Evolutionary conservation across 1,284 basidiomycete species (phyloP), one percentile per base, ranked within the genome.

Genomic region (Termitomyces sp.): DNA sequence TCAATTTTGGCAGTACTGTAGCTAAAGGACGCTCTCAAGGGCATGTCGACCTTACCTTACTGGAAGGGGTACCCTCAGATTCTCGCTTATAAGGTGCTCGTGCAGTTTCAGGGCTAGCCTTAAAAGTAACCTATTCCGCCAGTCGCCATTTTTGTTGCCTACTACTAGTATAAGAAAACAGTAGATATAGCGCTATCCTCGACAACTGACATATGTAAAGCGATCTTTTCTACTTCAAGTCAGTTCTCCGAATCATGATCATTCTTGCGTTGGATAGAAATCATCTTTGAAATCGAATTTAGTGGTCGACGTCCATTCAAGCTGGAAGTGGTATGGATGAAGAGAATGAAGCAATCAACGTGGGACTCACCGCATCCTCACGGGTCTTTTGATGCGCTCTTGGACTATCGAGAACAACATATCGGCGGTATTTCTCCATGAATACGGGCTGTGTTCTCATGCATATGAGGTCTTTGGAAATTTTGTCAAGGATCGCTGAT

Each of bases 401-500:
- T 40, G 67, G 62, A 21, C 73, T 73, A 57, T 68, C 73, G 49
- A 88, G 68, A 0, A 85, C 72, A 8, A 86, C 79, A 66, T 78
- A 88, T 31, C 87, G 76, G 17, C 86, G 76, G 61, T 83, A 82
- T 24, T 72, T 60, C 43, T 75, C 66, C 76, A 85, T 82, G 34
- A 88, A 73, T 17, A 61, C 65, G 8, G 82, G 84, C 58, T 88
- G 83, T 44, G 69, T 64, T 60, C 83, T 80, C 73, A 84, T 76
- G 7, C 61, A 55, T 26, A 62, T 58, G 50, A 84, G 58, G 57
- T 83, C 79, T 10, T 64, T 59, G 0, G 68, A 61, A 24, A 83
- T 71, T 40, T 76, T 73, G n/a, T 64, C 61, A 48, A 78, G 72
- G 3, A 81, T 71, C 1, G 63, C 57, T 10, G 59, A 48, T 15